Evolutionary conservation across 2,329 filamentous ascomycete genomes (phyloP).

Genomic region (Alternaria novae-zelandiae): DNA sequence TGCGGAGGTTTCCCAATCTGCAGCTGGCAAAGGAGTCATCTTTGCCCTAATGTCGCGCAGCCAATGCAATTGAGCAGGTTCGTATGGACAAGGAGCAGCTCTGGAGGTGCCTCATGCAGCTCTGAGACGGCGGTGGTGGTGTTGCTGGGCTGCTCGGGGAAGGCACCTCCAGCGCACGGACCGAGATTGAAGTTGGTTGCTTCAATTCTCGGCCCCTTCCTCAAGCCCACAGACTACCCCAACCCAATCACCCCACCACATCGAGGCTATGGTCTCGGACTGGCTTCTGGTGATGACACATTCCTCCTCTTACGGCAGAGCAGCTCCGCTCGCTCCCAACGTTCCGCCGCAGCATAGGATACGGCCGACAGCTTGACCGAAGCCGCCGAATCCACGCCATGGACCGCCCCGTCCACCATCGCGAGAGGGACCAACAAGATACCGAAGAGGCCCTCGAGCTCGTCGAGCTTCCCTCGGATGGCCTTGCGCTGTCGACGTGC

Average conservation of each 20-base stretch:
- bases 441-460: neutral
- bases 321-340: neutral
- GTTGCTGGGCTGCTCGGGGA: neutral
- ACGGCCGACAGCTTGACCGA: conserved; percentile 2
- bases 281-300: neutral
- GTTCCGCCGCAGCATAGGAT: neutral
- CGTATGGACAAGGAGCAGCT: neutral
- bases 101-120: too few species aligned
- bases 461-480: neutral
- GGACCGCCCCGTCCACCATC: neutral
- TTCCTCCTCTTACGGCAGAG: neutral
- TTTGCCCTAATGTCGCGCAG: neutral
- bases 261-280: neutral
- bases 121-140: neutral
- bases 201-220: neutral
- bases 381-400: conserved; percentile 1
- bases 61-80: neutral
- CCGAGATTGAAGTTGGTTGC: neutral
- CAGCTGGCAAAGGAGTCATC: neutral
- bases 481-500: neutral
- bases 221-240: neutral
- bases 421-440: neutral
- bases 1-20: neutral
- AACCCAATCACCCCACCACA: neutral
- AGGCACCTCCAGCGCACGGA: conserved; percentile 1